Conservation (phyloP, 2,329 filamentous ascomycete species). For the Aureobasidium subglaciale region DNA sequence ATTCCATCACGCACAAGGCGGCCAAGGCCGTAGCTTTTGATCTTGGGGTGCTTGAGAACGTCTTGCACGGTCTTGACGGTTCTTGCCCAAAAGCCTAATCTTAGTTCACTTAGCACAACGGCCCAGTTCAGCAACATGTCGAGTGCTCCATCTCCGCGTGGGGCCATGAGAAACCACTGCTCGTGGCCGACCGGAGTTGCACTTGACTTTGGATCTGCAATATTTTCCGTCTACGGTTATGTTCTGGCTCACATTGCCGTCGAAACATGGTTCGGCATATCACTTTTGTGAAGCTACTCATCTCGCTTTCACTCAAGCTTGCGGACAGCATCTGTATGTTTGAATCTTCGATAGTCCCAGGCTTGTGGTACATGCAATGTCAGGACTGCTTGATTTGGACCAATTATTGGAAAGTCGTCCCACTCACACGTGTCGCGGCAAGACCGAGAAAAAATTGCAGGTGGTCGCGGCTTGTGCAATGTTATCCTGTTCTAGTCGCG, state of each 20-base stretch:
- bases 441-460: not conserved
- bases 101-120: conserved; percentile 10
- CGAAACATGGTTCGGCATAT: not conserved
- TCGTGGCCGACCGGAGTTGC: not conserved
- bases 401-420: not conserved
- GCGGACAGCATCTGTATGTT: not conserved
- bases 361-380: not conserved
- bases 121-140: conserved; percentile 10
- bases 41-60: conserved; percentile 14
- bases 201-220: not conserved
- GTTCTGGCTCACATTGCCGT: not conserved
- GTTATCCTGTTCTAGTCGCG: not conserved
- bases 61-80: conserved; percentile 12
- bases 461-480: not conserved
- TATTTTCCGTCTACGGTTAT: not conserved
- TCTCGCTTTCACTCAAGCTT: not conserved
- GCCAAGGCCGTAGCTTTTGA: conserved; percentile 5
- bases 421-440: conserved; percentile 4
- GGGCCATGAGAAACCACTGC: not conserved
- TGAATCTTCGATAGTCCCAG: not conserved
- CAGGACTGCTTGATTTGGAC: not conserved
- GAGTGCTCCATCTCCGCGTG: conserved; percentile 3
- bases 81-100: conserved; percentile 14
- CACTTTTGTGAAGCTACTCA: not conserved
- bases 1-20: conserved; percentile 1